Percentiles rank a stretch among this genome's conserved stretches.
Conservation (phyloP, 129 eudicot genomes). For the Logfia minima region DNA sequence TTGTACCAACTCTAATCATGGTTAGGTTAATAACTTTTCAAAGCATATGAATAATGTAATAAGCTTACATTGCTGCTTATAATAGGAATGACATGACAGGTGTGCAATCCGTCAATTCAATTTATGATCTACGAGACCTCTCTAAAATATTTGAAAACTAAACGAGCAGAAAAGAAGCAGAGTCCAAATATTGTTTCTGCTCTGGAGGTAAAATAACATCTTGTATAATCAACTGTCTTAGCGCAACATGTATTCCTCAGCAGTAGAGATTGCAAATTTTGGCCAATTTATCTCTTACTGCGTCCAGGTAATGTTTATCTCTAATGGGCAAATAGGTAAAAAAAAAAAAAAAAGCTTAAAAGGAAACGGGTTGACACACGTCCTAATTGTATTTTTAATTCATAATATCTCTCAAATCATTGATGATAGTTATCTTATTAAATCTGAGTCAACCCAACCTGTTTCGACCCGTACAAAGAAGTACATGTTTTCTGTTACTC, state of each 20-base stretch:
- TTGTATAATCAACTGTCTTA: slow-evolving; percentile 11
- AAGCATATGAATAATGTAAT: slow-evolving; percentile 2
- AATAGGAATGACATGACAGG: slow-evolving; percentile 46
- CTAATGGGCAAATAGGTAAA: neutral
- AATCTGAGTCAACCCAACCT: neutral
- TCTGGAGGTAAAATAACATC: slow-evolving; percentile 58
- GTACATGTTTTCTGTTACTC: neutral
- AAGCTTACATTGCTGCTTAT: slow-evolving; percentile 14
- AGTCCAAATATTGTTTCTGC: slow-evolving; percentile 52
- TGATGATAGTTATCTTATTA: neutral
- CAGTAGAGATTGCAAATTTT: neutral
- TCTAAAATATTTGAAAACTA: slow-evolving; percentile 57
- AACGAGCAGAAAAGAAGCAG: slow-evolving; percentile 56
- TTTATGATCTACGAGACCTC: slow-evolving; percentile 92
- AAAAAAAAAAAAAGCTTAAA: neutral
- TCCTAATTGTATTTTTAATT: neutral
- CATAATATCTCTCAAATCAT: neutral
- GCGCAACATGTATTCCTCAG: neutral
- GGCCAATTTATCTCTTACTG: neutral
- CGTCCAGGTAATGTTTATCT: neutral
- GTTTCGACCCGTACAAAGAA: neutral
- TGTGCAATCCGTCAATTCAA: slow-evolving; percentile 95
- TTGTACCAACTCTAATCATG: slow-evolving; percentile 89
- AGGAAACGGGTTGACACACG: neutral
- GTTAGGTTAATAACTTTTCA: slow-evolving; percentile 39